phyloP scores from a whole-genome alignment of 176 grass and related monocot genomes.

The Hordeum marinum region DNA sequence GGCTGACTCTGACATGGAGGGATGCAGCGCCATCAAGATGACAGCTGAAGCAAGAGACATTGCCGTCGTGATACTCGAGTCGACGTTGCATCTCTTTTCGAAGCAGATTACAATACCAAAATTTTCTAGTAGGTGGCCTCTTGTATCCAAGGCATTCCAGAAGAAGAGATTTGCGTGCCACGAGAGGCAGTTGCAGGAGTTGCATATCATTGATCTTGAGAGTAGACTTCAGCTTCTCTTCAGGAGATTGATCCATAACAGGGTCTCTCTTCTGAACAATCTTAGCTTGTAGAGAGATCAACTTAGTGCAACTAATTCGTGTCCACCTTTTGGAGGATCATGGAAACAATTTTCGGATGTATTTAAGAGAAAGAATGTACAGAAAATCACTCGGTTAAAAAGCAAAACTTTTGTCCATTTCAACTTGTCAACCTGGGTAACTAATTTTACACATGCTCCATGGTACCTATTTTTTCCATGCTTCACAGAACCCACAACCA shows the following conservation, averaged over 20 bases:
- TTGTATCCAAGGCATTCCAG: slow-evolving; percentile 37
- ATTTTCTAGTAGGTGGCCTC: slow-evolving; percentile 30
- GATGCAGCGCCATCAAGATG: slow-evolving; percentile 19
- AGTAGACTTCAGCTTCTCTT: slow-evolving; percentile 34
- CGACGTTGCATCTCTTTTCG: not conserved
- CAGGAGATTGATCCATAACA: slow-evolving; percentile 42
- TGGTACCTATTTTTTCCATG: no score
- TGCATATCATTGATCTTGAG: slow-evolving; percentile 37
- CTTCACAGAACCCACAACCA: not conserved
- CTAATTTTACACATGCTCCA: no score
- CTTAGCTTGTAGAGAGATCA: slow-evolving; percentile 9
- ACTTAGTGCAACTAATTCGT: not conserved
- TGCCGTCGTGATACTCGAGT: slow-evolving; percentile 22
- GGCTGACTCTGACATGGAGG: not conserved
- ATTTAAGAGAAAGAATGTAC: no score
- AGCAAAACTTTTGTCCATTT: no score
- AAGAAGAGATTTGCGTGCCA: slow-evolving; percentile 27
- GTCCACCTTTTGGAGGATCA: slow-evolving; percentile 33
- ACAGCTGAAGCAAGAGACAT: slow-evolving; percentile 35
- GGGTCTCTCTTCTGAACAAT: slow-evolving; percentile 54
- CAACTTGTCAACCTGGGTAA: no score
- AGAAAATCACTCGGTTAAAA: no score
- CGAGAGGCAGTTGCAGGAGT: slow-evolving; percentile 29
- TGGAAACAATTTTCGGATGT: not conserved
- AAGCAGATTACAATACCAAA: slow-evolving; percentile 14